phyloP scores from a whole-genome alignment of 2,329 filamentous ascomycete species.

The Colletotrichum caudatum region DNA sequence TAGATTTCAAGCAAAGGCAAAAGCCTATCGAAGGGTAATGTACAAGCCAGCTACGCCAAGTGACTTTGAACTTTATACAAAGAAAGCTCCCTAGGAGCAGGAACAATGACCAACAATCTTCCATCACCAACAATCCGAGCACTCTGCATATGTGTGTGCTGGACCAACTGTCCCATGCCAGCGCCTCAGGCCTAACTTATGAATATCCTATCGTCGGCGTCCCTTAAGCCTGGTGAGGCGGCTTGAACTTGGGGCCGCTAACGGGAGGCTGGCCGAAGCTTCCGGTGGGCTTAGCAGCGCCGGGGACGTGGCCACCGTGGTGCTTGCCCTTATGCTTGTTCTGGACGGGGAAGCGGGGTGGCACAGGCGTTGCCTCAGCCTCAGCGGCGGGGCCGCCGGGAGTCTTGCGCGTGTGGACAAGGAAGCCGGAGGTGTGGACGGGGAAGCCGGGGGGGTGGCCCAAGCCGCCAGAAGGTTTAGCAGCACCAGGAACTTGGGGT shows the following conservation, averaged over 20 bases:
- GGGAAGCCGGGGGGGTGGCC: constrained; percentile 33
- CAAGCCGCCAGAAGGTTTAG: constrained; percentile 21
- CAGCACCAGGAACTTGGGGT: constrained; percentile 24
- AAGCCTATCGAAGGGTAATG: constrained; percentile 37
- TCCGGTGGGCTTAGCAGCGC: constrained; percentile 16
- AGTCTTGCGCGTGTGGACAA: constrained; percentile 20
- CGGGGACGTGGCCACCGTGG: constrained; percentile 3
- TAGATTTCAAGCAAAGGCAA: constrained; percentile 13
- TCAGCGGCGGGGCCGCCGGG: constrained; percentile 6
- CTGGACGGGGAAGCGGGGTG: constrained; percentile 18
- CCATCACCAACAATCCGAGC: constrained; percentile 24
- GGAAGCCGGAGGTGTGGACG: constrained; percentile 33
- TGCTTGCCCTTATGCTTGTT: constrained; percentile 30
- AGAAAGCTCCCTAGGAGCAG: constrained; percentile 26
- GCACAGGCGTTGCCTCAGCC: constrained; percentile 24
- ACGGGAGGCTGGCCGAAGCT: constrained; percentile 3
- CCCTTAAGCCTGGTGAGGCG: constrained; percentile 26
- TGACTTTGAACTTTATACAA: constrained; percentile 36
- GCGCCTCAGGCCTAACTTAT: not conserved
- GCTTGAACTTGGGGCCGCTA: constrained; percentile 14
- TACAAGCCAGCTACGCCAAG: constrained; percentile 39
- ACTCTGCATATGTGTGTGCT: constrained; percentile 7
- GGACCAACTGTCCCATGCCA: constrained; percentile 20
- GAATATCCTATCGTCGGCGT: not conserved
- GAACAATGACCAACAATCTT: constrained; percentile 26